phyloP scores from a whole-genome alignment of 2,329 filamentous ascomycete genomes.

The Purpureocillium takamizusanense region DNA sequence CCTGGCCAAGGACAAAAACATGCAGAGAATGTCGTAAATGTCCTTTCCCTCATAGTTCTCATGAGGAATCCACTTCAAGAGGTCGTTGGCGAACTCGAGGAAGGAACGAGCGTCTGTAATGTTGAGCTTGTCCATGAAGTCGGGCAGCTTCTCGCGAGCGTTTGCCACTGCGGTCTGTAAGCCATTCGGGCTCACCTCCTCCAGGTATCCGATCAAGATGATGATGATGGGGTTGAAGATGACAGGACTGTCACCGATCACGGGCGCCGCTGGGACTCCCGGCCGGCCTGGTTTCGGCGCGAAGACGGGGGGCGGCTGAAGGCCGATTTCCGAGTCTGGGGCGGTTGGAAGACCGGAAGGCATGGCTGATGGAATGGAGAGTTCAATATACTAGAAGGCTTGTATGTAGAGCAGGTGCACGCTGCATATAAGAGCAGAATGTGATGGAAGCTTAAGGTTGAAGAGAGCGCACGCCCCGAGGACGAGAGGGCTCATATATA shows the following conservation, averaged over 20 bases:
- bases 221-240: conserved; percentile 14
- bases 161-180: conserved; percentile 7
- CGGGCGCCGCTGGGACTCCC: conserved; percentile 1
- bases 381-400: too few species aligned
- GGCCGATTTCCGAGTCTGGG: conserved; percentile 11
- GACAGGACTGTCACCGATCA: conserved; percentile 3
- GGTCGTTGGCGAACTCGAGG: conserved; percentile 15
- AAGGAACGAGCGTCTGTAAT: conserved; percentile 12
- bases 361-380: too few species aligned
- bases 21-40: conserved; percentile 24
- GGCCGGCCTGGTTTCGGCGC: neutral
- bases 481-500: too few species aligned
- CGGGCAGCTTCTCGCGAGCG: conserved; percentile 9
- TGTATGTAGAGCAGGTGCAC: too few species aligned
- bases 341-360: conserved; percentile 14
- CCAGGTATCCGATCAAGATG: conserved; percentile 11
- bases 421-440: too few species aligned
- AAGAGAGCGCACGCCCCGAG: too few species aligned
- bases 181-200: conserved; percentile 3
- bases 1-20: conserved; percentile 28
- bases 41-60: conserved; percentile 23
- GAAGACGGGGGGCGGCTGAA: conserved; percentile 10
- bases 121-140: conserved; percentile 12
- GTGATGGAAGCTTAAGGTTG: too few species aligned
- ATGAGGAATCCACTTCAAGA: conserved; percentile 26